Evolutionary conservation across 495 filamentous ascomycete genomes (phyloP).

Genomic region (Penicillium longicatenatum): DNA sequence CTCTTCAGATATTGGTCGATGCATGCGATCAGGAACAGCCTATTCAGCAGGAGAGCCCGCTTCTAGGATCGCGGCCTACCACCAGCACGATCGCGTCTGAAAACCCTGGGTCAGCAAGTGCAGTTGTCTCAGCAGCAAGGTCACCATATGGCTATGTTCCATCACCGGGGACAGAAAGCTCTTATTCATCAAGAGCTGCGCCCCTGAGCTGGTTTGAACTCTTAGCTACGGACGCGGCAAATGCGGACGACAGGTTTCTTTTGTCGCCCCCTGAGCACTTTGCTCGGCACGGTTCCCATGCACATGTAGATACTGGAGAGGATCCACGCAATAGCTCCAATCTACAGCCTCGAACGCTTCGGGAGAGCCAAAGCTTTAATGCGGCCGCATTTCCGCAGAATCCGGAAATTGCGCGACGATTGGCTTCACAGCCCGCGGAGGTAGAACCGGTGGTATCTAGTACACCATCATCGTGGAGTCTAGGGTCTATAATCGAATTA

Average conservation of each 20-base stretch:
- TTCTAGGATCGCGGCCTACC: background rate
- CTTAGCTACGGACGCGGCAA: conserved; percentile 31
- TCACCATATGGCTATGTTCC: conserved; percentile 16
- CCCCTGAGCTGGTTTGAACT: conserved; percentile 37
- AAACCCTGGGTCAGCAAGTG: background rate
- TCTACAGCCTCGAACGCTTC: conserved; percentile 20
- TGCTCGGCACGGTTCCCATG: background rate
- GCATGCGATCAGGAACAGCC: conserved; percentile 29
- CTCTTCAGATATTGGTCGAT: conserved; percentile 28
- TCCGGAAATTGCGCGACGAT: conserved; percentile 18
- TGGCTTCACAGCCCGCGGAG: conserved; percentile 13
- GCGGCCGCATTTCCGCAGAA: conserved; percentile 29
- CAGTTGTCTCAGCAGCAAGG: background rate
- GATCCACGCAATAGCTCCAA: conserved; percentile 18
- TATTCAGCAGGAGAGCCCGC: conserved; percentile 7
- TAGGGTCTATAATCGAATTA: conserved; percentile 17
- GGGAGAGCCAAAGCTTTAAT: conserved; percentile 31
- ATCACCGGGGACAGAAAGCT: conserved; percentile 30
- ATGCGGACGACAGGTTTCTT: conserved; percentile 27
- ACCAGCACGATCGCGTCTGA: conserved; percentile 1
- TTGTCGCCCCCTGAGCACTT: conserved; percentile 25
- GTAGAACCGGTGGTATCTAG: conserved; percentile 12
- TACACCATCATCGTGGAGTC: conserved; percentile 24
- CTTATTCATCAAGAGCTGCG: conserved; percentile 20
- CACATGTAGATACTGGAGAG: background rate